These are phyloP conservation scores for Chamaecrista fasciculata DNA, from an alignment of 306 rosid genomes.

Conservation along the genomic window DNA sequence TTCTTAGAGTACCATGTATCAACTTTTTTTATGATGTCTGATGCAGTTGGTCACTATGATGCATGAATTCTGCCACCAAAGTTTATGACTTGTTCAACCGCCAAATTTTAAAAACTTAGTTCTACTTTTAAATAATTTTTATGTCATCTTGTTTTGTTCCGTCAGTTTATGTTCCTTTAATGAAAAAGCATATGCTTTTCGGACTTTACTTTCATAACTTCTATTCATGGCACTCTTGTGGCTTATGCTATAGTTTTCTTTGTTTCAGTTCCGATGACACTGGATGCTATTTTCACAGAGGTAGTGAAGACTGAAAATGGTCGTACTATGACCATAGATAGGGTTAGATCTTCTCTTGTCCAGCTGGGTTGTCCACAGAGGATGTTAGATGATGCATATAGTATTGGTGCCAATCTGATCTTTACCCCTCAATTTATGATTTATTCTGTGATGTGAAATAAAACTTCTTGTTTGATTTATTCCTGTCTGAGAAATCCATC, in stretches of 20 bases:
- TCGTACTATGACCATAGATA: slow-evolving; percentile 60
- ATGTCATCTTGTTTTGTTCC: not conserved
- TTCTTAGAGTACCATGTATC: not conserved
- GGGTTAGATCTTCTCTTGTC: slow-evolving; percentile 63
- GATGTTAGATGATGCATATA: slow-evolving; percentile 47
- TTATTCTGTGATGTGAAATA: slow-evolving; percentile 1
- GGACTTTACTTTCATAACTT: not conserved
- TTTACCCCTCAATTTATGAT: slow-evolving; percentile 21
- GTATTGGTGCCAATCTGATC: slow-evolving; percentile 47
- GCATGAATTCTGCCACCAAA: not conserved
- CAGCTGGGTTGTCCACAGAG: slow-evolving; percentile 54
- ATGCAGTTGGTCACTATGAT: not conserved
- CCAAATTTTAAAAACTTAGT: not conserved
- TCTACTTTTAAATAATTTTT: not conserved
- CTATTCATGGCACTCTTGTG: slow-evolving; percentile 6
- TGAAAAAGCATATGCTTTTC: not conserved
- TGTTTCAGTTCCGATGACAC: slow-evolving; percentile 66
- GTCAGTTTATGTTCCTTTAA: not conserved
- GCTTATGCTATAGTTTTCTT: slow-evolving; percentile 24
- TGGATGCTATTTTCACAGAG: slow-evolving; percentile 62
- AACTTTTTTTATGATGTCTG: not conserved
- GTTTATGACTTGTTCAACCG: not conserved
- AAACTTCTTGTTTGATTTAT: slow-evolving; percentile 12
- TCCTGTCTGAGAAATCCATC: slow-evolving; percentile 19
- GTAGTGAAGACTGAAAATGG: slow-evolving; percentile 74